phyloP scores from a whole-genome alignment of 495 filamentous ascomycete species.

The Daldinia bambusicola region DNA sequence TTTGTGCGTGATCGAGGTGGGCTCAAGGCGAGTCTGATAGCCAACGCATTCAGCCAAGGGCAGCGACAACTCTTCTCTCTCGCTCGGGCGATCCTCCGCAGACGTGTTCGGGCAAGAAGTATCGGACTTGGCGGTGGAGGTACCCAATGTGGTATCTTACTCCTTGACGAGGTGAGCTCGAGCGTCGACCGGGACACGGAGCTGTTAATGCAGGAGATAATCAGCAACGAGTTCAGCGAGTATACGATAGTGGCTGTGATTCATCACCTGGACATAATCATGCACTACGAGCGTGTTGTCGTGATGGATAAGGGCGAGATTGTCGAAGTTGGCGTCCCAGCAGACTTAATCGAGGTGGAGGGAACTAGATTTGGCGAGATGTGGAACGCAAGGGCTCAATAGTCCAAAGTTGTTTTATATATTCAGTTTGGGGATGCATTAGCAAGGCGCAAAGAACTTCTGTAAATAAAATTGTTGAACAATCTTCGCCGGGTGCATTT shows the following conservation, averaged over 20 bases:
- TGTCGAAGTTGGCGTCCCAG: constrained; percentile 56
- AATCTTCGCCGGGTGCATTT: no score
- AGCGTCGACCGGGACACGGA: constrained; percentile 61
- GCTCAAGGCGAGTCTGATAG: constrained; percentile 62
- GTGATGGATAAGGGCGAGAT: constrained; percentile 57
- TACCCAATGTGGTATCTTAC: constrained; percentile 45
- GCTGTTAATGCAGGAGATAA: constrained; percentile 56
- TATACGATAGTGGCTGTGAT: constrained; percentile 62
- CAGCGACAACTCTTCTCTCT: constrained; percentile 74
- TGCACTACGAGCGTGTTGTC: constrained; percentile 59
- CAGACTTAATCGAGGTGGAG: constrained; percentile 40
- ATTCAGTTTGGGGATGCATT: no score
- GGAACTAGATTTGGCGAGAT: constrained; percentile 54
- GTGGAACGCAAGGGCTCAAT: constrained; percentile 26
- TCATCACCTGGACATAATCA: constrained; percentile 59
- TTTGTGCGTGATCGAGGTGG: constrained; percentile 62
- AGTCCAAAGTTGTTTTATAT: background rate
- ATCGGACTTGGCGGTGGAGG: constrained; percentile 25
- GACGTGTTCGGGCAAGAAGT: constrained; percentile 39
- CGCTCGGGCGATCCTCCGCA: constrained; percentile 66
- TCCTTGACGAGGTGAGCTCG: constrained; percentile 56
- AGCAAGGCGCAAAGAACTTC: no score
- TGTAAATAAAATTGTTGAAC: no score
- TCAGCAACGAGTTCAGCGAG: constrained; percentile 53
- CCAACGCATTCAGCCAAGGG: constrained; percentile 66